Evolutionary conservation across 306 rosid genomes (phyloP), one percentile per base, ranked within the genome.

Genomic region (Rubus idaeus): DNA sequence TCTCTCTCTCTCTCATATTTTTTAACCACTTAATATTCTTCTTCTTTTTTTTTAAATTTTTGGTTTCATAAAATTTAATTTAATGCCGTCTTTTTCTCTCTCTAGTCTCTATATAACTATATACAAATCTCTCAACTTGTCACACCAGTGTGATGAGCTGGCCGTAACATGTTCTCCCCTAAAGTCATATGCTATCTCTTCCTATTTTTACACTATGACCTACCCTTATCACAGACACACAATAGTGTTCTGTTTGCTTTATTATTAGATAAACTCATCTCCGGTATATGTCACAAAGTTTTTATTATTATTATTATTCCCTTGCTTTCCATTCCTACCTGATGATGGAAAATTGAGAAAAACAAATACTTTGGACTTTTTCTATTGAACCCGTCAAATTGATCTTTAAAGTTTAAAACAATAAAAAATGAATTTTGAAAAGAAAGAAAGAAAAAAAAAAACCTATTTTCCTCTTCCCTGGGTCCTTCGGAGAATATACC

Each of bases 131-230:
- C 35, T 30, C 35, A 30, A 30, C 35, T 30, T 30, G 67, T 35
- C 68, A 35, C 68, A 62, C 9, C 68, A 9, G 63, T 57, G 61
- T 3, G 17, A 17, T 65, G 70, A 65, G 70, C 70, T 65, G 70
- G 70, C 14, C 47, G 13, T 39, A 17, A 65, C 70, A 65, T 40
- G 70, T 11, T n/a, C 23, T 64, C 46, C 70, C 70, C 49, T 18
- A 65, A 65, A 64, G 69, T 40, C 70, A 40, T 40, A 65, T 40
- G 30, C 70, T 17, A 65, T 40, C 49, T 9, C 69, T 65, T 64
- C 26, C 70, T 65, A 40, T 16, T 65, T 65, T 65, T 65, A 64
- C 69, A 64, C 69, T 42, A 16, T 64, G 47, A 64, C 69, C 69
- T 64, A 64, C 47, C 46, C 45, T 16, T 17, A 64, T 64, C 69